Conservation (phyloP, 352 stramenopile species). For the Plasmopara viticola region DNA sequence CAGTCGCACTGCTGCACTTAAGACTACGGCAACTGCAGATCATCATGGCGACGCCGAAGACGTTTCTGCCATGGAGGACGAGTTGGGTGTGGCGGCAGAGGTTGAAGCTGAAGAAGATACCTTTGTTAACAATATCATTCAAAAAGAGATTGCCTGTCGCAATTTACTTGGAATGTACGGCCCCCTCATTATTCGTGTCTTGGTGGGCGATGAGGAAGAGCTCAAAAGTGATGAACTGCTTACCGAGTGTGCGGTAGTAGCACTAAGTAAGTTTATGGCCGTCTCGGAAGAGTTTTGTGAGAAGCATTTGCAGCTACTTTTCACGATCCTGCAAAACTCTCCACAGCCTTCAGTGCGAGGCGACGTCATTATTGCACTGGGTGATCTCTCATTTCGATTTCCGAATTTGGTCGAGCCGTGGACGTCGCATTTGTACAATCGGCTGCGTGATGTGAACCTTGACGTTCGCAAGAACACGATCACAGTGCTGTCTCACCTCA, state of each 20-base stretch:
- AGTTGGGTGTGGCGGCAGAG: slow-evolving; percentile 89
- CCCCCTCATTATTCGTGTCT: slow-evolving; percentile 85
- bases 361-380: slow-evolving; percentile 95
- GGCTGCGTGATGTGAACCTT: slow-evolving; percentile 86
- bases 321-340: slow-evolving; percentile 88
- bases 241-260: slow-evolving; percentile 89
- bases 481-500: slow-evolving; percentile 97
- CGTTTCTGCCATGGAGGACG: slow-evolving; percentile 88
- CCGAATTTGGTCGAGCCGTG: slow-evolving; percentile 98
- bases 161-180: slow-evolving; percentile 91
- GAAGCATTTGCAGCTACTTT: slow-evolving; percentile 92
- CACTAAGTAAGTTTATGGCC: slow-evolving; percentile 97
- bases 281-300: slow-evolving; percentile 95
- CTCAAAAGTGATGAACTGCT: slow-evolving; percentile 71
- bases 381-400: slow-evolving; percentile 96
- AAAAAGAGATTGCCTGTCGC: slow-evolving; percentile 88
- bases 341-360: slow-evolving; percentile 74
- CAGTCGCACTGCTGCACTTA: slow-evolving; percentile 42
- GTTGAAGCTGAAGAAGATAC: slow-evolving; percentile 87
- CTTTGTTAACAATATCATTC: slow-evolving; percentile 88
- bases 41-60: slow-evolving; percentile 46
- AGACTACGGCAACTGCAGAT: slow-evolving; percentile 14
- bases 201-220: slow-evolving; percentile 55
- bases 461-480: slow-evolving; percentile 95
- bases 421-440: slow-evolving; percentile 94